A percentile compares a stretch with the other conserved stretches of the same genome.
Evolutionary conservation across 768 basidiomycete genomes (phyloP).

Genomic region (Agaricus blazei): DNA sequence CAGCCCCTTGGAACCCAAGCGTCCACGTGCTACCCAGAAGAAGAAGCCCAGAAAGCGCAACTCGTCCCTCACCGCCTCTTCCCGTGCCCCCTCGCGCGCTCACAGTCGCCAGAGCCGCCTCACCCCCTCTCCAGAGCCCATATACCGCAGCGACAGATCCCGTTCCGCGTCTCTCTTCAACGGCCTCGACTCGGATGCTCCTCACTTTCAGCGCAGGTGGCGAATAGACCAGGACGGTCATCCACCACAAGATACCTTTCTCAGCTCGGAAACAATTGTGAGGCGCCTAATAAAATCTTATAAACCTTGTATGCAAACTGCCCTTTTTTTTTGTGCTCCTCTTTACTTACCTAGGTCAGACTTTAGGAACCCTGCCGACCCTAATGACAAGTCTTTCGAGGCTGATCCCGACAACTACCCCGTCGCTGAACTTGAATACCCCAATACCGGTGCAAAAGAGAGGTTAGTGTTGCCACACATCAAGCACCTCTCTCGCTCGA

Average conservation of each 20-base stretch:
- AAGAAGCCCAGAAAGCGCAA: constrained; percentile 29
- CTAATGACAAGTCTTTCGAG: constrained; percentile 58
- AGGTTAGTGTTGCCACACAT: constrained; percentile 35
- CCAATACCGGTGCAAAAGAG: constrained; percentile 65
- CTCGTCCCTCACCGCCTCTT: constrained; percentile 29
- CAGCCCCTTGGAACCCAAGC: constrained; percentile 35
- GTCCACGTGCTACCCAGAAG: constrained; percentile 25
- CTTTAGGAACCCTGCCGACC: constrained; percentile 64
- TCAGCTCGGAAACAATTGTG: constrained; percentile 66
- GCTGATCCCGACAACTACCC: constrained; percentile 59
- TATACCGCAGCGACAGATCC: constrained; percentile 55
- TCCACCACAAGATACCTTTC: constrained; percentile 39
- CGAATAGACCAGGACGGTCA: constrained; percentile 44
- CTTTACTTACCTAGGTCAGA: constrained; percentile 34
- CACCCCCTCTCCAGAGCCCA: constrained; percentile 48
- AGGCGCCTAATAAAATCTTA: constrained; percentile 59
- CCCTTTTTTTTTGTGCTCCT: neutral
- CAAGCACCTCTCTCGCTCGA: neutral
- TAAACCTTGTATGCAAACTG: constrained; percentile 45
- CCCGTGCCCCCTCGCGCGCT: constrained; percentile 41
- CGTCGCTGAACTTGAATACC: constrained; percentile 72
- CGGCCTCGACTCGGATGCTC: constrained; percentile 25
- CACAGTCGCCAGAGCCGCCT: constrained; percentile 34
- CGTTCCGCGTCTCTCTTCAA: constrained; percentile 60
- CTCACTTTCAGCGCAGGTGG: constrained; percentile 43